These are phyloP conservation scores for Hyphodiscus sp. DNA, from an alignment of 2,329 filamentous ascomycete species.

Conservation along the genomic window DNA sequence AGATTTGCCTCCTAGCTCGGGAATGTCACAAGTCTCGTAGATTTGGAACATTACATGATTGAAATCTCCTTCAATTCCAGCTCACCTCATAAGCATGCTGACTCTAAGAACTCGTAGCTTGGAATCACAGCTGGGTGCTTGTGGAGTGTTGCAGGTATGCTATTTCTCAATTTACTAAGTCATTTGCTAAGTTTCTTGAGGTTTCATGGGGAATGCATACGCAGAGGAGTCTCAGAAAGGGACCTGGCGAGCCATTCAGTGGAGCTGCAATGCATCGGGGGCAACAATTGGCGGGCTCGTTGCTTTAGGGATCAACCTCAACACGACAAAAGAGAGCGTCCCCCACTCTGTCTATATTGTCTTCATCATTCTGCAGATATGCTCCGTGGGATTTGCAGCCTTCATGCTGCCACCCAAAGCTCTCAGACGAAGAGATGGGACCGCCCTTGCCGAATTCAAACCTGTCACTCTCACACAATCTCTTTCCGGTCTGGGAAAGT, in stretches of 20 bases:
- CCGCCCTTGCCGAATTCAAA: conserved; percentile 1
- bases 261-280: not conserved
- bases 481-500: not conserved
- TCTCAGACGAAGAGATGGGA: not conserved
- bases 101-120: not conserved
- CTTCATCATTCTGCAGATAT: conserved; percentile 1
- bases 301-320: not conserved
- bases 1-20: too few relatives aligned
- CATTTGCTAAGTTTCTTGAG: not conserved
- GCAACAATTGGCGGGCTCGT: not conserved
- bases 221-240: conserved; percentile 4
- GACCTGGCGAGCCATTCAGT: not conserved
- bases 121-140: conserved; percentile 1
- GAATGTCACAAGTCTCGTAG: too few relatives aligned
- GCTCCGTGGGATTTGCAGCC: not conserved
- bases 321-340: not conserved
- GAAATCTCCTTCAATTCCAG: too few relatives aligned
- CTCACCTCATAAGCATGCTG: too few relatives aligned
- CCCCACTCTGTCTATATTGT: conserved; percentile 4
- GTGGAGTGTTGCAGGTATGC: not conserved
- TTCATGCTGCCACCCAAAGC: not conserved
- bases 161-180: too few relatives aligned
- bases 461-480: not conserved
- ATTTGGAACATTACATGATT: too few relatives aligned
- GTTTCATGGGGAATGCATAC: conserved; percentile 1